phyloP scores from a whole-genome alignment of 1,139 yeast species.

The Blastobotrys aristatus region DNA sequence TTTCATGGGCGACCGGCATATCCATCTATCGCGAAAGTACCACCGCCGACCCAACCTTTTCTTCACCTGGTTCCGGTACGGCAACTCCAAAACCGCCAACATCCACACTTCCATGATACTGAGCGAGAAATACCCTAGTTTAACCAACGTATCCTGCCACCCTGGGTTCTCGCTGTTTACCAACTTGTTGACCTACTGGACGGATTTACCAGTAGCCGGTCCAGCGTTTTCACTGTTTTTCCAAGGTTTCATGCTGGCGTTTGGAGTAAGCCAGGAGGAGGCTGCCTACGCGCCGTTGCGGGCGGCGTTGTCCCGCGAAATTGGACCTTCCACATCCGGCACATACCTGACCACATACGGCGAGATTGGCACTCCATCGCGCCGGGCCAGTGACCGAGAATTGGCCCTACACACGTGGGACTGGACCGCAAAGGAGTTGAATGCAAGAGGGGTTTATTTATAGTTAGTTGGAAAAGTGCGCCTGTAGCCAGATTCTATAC shows the following conservation, averaged over 20 bases:
- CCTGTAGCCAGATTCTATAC: conserved; percentile 98
- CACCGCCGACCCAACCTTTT: conserved; percentile 58
- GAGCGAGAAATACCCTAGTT: conserved; percentile 60
- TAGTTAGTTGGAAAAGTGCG: conserved; percentile 52
- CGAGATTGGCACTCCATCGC: conserved; percentile 48
- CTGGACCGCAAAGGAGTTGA: conserved; percentile 69
- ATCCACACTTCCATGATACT: conserved; percentile 68
- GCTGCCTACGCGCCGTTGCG: conserved; percentile 64
- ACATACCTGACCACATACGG: conserved; percentile 60
- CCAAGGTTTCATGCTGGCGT: conserved; percentile 58
- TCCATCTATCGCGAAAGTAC: conserved; percentile 49
- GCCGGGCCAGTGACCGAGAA: conserved; percentile 53
- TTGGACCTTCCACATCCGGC: conserved; percentile 56
- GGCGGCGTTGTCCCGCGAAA: conserved; percentile 54
- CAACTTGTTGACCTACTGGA: conserved; percentile 67
- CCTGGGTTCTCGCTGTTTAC: conserved; percentile 87
- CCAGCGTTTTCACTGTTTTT: conserved; percentile 51
- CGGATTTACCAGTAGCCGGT: conserved; percentile 72
- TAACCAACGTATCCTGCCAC: conserved; percentile 64
- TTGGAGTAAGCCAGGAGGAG: conserved; percentile 68
- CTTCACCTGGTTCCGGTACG: conserved; percentile 77
- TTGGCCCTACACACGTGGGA: conserved; percentile 72
- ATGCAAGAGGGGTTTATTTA: conserved; percentile 39
- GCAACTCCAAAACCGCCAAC: conserved; percentile 73
- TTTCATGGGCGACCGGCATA: conserved; percentile 47